Percentiles rank a stretch among this genome's conserved stretches.
Conservation (phyloP, 768 basidiomycete genomes). For the Lactarius sanguifluus region DNA sequence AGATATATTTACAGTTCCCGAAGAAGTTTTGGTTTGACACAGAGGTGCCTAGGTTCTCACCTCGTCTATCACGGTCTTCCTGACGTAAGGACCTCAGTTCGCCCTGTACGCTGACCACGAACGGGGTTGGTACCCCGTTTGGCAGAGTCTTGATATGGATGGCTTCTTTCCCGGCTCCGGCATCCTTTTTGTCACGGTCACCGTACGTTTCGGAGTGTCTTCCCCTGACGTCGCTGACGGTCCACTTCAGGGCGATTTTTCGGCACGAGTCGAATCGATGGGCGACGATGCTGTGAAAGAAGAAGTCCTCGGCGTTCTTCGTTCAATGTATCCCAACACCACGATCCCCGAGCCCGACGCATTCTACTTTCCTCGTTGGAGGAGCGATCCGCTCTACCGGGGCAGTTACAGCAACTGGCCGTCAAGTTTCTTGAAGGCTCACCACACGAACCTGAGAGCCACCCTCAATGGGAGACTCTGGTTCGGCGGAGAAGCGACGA, state of each 20-base stretch:
- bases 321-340: constrained; percentile 55
- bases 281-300: constrained; percentile 45
- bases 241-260: constrained; percentile 53
- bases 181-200: constrained; percentile 54
- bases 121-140: constrained; percentile 63
- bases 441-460: constrained; percentile 57
- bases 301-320: constrained; percentile 59
- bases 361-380: constrained; percentile 59
- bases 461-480: constrained; percentile 51
- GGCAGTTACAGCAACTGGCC: constrained; percentile 75
- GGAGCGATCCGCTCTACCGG: constrained; percentile 49
- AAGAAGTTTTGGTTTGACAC: constrained; percentile 60
- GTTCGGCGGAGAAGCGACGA: constrained; percentile 66
- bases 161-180: constrained; percentile 62
- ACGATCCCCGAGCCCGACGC: constrained; percentile 55
- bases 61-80: background rate
- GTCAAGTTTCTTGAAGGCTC: constrained; percentile 52
- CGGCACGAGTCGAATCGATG: constrained; percentile 56
- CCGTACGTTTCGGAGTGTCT: constrained; percentile 35
- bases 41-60: constrained; percentile 34
- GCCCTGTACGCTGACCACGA: constrained; percentile 57
- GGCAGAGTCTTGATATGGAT: constrained; percentile 61
- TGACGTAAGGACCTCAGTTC: constrained; percentile 39
- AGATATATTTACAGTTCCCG: constrained; percentile 65
- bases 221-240: background rate